These are phyloP conservation scores for Phlyctochytrium arcticum DNA, from an alignment of 192 early-diverging fungal genomes.

Conservation along the genomic window DNA sequence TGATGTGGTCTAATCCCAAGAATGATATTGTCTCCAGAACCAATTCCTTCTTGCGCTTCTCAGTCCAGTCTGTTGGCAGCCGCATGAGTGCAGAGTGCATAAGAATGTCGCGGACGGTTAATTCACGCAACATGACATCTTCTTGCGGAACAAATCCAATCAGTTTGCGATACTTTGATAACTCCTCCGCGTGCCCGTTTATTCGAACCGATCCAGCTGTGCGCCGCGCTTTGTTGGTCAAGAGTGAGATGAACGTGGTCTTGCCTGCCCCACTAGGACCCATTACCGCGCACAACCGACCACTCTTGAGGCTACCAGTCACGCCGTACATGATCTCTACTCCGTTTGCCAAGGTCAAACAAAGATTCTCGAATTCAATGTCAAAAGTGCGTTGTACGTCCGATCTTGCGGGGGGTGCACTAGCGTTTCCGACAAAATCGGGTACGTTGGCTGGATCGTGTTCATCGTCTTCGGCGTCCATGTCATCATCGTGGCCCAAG, in stretches of 20 bases:
- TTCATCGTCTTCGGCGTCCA: background rate
- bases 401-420: background rate
- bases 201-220: constrained; percentile 51
- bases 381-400: constrained; percentile 43
- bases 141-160: constrained; percentile 76
- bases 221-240: constrained; percentile 59
- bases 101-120: constrained; percentile 63
- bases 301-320: constrained; percentile 47
- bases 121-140: constrained; percentile 62
- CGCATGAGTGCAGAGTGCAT: constrained; percentile 68
- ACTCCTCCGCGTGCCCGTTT: constrained; percentile 54
- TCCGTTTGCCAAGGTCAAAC: constrained; percentile 33
- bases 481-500: background rate
- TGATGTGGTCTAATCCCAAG: constrained; percentile 51
- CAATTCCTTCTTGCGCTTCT: constrained; percentile 45
- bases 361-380: constrained; percentile 51
- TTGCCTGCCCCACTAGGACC: constrained; percentile 53
- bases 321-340: constrained; percentile 52
- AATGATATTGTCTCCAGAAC: constrained; percentile 55
- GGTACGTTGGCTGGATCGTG: constrained; percentile 10
- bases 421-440: background rate
- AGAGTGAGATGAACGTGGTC: constrained; percentile 57
- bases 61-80: constrained; percentile 41
- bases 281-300: constrained; percentile 57
- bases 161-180: constrained; percentile 59